Evolutionary conservation across 257 asterid genomes (phyloP).

Genomic region (Handroanthus guayacan): DNA sequence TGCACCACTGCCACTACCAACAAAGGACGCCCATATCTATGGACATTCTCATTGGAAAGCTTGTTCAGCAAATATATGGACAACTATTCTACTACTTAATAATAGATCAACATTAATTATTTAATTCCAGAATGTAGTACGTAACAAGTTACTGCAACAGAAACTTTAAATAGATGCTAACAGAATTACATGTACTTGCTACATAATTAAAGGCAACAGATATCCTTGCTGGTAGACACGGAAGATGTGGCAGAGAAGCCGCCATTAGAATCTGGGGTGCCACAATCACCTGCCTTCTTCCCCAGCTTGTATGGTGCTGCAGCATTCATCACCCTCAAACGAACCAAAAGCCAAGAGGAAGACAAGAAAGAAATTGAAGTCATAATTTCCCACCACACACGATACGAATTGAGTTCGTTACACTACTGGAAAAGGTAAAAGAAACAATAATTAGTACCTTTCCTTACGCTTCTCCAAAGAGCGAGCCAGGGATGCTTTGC

Average conservation of each 20-base stretch:
- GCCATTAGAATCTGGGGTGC: slow-evolving; percentile 34
- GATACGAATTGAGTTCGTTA: neutral
- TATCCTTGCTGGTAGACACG: slow-evolving; percentile 25
- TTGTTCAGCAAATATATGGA: neutral
- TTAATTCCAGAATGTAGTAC: neutral
- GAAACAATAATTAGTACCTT: slow-evolving; percentile 39
- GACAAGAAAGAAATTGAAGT: neutral
- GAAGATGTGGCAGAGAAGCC: slow-evolving; percentile 46
- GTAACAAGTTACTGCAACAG: neutral
- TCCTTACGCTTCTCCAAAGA: slow-evolving; percentile 59
- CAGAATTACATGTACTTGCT: neutral
- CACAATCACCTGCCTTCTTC: slow-evolving; percentile 40
- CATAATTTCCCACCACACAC: neutral
- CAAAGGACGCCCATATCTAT: neutral
- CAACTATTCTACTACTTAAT: neutral
- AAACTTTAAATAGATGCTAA: neutral
- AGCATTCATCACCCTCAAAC: slow-evolving; percentile 53
- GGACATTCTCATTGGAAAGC: neutral
- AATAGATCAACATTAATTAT: neutral
- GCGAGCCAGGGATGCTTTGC: slow-evolving; percentile 62
- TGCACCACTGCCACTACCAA: neutral
- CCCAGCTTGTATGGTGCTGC: slow-evolving; percentile 54
- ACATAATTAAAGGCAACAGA: neutral
- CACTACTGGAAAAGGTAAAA: neutral
- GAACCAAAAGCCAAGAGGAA: too few relatives aligned